Conservation (phyloP, 495 filamentous ascomycete species). For the Penicillium verhagenii region DNA sequence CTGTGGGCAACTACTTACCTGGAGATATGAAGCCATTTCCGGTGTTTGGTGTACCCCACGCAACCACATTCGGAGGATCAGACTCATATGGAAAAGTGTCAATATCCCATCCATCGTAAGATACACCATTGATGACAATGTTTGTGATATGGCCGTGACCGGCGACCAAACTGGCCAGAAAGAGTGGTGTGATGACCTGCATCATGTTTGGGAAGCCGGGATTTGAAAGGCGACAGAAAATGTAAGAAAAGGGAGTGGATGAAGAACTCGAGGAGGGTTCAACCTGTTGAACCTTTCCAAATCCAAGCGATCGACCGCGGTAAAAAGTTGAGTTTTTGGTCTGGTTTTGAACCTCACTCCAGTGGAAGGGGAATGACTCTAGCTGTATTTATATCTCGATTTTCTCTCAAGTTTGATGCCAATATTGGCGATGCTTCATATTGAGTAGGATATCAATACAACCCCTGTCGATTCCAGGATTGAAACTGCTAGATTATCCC, state of each 20-base stretch:
- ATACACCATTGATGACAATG: constrained; percentile 33
- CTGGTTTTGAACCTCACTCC: too few relatives aligned
- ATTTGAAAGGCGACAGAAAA: background rate
- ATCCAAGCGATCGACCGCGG: too few relatives aligned
- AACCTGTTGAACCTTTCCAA: too few relatives aligned
- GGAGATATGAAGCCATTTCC: constrained; percentile 59
- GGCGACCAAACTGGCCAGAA: constrained; percentile 17
- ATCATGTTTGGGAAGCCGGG: background rate
- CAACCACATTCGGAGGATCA: constrained; percentile 50
- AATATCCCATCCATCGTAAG: constrained; percentile 44
- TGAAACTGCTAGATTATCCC: background rate
- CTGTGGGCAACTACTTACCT: too few relatives aligned
- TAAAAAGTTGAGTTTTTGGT: too few relatives aligned
- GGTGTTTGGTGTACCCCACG: constrained; percentile 55
- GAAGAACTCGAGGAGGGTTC: background rate
- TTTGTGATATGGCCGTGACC: constrained; percentile 31
- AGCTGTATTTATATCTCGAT: background rate
- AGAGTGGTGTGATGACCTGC: background rate
- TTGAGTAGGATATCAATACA: background rate
- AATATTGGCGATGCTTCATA: background rate
- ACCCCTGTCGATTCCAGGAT: too few relatives aligned
- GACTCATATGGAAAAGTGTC: constrained; percentile 31
- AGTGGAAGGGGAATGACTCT: background rate
- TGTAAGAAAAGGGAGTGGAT: background rate
- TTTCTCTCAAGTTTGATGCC: background rate